These are phyloP conservation scores for Scutellaria barbata DNA, from an alignment of 257 asterid species.

Conservation along the genomic window DNA sequence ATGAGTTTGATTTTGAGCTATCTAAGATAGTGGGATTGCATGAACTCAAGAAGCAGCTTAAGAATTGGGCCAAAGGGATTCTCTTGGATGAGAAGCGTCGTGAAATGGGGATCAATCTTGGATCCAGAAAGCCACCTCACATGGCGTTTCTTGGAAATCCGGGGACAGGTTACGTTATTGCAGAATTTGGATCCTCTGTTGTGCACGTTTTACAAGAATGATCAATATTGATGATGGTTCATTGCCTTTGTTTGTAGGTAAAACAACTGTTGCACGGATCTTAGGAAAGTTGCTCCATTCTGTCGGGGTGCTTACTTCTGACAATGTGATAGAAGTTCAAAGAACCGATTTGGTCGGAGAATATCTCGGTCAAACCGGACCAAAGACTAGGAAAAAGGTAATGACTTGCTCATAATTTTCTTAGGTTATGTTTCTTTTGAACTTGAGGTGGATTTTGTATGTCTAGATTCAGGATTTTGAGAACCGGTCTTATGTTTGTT, in stretches of 20 bases:
- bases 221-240: neutral
- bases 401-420: too few relatives aligned
- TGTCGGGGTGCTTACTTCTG: constrained; percentile 69
- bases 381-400: constrained; percentile 82
- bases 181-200: neutral
- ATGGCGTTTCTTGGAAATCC: constrained; percentile 97
- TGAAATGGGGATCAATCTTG: constrained; percentile 78
- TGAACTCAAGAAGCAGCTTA: constrained; percentile 69
- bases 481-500: too few relatives aligned
- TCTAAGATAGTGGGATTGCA: constrained; percentile 71
- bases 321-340: constrained; percentile 73
- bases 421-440: neutral
- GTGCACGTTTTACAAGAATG: neutral
- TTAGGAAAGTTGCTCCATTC: constrained; percentile 77
- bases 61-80: constrained; percentile 93
- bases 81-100: constrained; percentile 86
- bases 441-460: too few relatives aligned
- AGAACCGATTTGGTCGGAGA: constrained; percentile 84
- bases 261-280: constrained; percentile 83
- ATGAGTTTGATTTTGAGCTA: constrained; percentile 65
- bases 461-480: too few relatives aligned
- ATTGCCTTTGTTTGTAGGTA: constrained; percentile 45
- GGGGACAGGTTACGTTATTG: constrained; percentile 66
- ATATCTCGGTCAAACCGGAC: constrained; percentile 87
- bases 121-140: constrained; percentile 85